phyloP scores from a whole-genome alignment of 2,329 filamentous ascomycete species.

The Westerdykella ornata region DNA sequence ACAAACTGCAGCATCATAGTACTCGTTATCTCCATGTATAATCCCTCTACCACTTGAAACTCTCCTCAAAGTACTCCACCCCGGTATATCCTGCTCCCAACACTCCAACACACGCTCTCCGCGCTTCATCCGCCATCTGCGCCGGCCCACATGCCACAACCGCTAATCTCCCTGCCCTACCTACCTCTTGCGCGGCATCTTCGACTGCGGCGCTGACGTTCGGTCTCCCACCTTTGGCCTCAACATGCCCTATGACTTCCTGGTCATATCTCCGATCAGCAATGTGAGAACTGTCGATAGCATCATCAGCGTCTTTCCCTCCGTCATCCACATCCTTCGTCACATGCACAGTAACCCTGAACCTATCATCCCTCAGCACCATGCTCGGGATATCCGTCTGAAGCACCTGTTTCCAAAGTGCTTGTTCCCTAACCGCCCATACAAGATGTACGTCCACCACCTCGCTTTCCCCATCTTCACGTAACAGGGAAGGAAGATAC shows the following conservation, averaged over 20 bases:
- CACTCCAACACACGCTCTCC: conserved; percentile 37
- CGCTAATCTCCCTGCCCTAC: conserved; percentile 22
- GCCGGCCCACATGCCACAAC: conserved; percentile 44
- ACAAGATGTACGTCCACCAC: conserved; percentile 22
- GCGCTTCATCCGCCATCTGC: conserved; percentile 42
- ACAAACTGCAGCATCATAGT: neutral
- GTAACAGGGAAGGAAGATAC: conserved; percentile 19
- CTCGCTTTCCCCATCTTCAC: conserved; percentile 6
- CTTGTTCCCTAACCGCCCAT: conserved; percentile 31
- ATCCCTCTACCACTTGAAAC: conserved; percentile 43
- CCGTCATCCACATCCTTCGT: conserved; percentile 16
- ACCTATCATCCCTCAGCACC: conserved; percentile 19
- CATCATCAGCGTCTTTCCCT: conserved; percentile 9
- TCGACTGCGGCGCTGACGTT: conserved; percentile 33
- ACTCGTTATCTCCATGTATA: neutral
- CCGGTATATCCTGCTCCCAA: conserved; percentile 18
- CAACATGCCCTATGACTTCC: conserved; percentile 7
- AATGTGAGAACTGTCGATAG: no score
- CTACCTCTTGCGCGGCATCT: conserved; percentile 26
- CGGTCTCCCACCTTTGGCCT: conserved; percentile 35
- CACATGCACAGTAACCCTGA: conserved; percentile 23
- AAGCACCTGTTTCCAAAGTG: conserved; percentile 21
- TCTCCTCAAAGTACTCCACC: conserved; percentile 45
- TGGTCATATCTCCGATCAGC: conserved; percentile 12
- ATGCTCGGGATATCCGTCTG: conserved; percentile 13